Percentiles rank a stretch among this genome's conserved stretches.
Conservation (phyloP, 768 basidiomycete species). For the Austroboletus eburneus region DNA sequence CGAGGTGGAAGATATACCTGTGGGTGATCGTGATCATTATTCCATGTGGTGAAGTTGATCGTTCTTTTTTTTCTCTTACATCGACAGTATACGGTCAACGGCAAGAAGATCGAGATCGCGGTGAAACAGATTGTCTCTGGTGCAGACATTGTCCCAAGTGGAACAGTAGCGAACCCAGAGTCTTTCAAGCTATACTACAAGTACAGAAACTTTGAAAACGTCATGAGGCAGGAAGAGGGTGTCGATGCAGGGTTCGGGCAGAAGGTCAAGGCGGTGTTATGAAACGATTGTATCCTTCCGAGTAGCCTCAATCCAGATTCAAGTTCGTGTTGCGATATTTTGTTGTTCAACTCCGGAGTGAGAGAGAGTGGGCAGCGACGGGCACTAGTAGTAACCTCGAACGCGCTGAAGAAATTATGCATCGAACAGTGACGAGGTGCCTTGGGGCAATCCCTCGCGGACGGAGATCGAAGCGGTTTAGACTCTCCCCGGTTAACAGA, state of each 20-base stretch:
- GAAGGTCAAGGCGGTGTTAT: conserved; percentile 11
- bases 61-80: background rate
- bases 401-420: too few species aligned
- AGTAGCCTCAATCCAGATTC: too few species aligned
- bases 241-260: background rate
- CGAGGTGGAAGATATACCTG: conserved; percentile 62
- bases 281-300: background rate
- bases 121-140: conserved; percentile 79
- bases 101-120: conserved; percentile 77
- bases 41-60: background rate
- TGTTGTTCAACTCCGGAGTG: too few species aligned
- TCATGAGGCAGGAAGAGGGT: conserved; percentile 18
- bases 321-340: too few species aligned
- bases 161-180: conserved; percentile 77
- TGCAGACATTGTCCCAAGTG: conserved; percentile 57
- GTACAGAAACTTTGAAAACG: conserved; percentile 47
- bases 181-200: conserved; percentile 61
- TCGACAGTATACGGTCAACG: conserved; percentile 66
- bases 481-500: too few species aligned
- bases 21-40: conserved; percentile 32
- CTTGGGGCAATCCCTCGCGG: too few species aligned
- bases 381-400: too few species aligned
- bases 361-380: too few species aligned
- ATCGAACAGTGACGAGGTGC: too few species aligned
- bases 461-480: too few species aligned